phyloP scores from a whole-genome alignment of 345 rosid genomes.

The Boechera stricta region DNA sequence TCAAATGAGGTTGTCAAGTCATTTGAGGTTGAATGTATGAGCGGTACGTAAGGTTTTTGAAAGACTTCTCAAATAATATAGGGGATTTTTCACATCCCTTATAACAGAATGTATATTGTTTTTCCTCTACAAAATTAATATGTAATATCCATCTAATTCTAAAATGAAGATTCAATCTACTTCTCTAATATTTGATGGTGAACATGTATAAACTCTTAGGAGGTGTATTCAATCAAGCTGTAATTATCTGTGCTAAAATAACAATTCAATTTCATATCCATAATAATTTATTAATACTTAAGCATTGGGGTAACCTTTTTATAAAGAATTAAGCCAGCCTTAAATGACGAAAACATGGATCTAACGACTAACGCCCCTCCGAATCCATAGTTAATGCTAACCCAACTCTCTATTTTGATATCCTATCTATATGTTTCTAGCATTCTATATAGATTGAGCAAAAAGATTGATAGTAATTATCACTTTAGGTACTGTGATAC shows the following conservation, averaged over 20 bases:
- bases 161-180: neutral
- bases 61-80: neutral
- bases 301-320: neutral
- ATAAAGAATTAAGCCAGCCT: neutral
- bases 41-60: neutral
- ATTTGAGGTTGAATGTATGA: neutral
- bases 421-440: neutral
- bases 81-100: neutral
- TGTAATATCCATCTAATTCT: neutral
- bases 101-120: neutral
- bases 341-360: conserved; percentile 15
- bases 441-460: conserved; percentile 20
- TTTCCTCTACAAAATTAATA: neutral
- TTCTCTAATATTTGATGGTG: neutral
- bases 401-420: neutral
- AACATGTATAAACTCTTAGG: neutral
- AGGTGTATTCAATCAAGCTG: neutral
- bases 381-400: conserved; percentile 33
- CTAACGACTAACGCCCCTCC: conserved; percentile 35
- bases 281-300: neutral
- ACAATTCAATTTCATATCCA: neutral
- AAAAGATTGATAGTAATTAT: neutral
- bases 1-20: neutral
- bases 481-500: neutral
- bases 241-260: neutral